phyloP scores from a whole-genome alignment of 2,329 filamentous ascomycete species.

The Fusarium metavorans region DNA sequence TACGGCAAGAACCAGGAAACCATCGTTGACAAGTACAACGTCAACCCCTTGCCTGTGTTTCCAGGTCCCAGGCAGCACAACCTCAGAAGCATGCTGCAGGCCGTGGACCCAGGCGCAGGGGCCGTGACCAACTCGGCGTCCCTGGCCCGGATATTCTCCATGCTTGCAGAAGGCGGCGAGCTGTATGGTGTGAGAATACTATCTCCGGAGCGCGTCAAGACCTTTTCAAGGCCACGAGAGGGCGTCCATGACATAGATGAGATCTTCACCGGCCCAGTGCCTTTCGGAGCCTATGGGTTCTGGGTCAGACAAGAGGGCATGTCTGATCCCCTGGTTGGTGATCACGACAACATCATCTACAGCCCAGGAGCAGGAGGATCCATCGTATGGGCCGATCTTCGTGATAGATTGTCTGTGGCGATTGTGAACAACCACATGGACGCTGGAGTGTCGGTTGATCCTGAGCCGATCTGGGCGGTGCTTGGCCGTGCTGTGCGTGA shows the following conservation, averaged over 20 bases:
- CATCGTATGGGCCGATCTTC: constrained; percentile 6
- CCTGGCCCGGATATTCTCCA: constrained; percentile 11
- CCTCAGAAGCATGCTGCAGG: constrained; percentile 7
- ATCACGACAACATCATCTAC: constrained; percentile 4
- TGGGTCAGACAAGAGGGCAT: constrained; percentile 5
- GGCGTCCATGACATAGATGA: background rate
- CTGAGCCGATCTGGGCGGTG: constrained; percentile 1
- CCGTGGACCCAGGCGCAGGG: constrained; percentile 16
- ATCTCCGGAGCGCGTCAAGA: background rate
- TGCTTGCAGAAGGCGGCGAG: constrained; percentile 18
- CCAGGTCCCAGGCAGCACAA: constrained; percentile 9
- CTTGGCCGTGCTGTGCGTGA: constrained; percentile 1
- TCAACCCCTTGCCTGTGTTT: constrained; percentile 5
- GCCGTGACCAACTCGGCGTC: background rate
- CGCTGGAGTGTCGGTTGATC: background rate
- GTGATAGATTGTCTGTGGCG: background rate
- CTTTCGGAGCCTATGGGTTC: background rate
- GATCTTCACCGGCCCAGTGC: constrained; percentile 3
- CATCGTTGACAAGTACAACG: constrained; percentile 5
- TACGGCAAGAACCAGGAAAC: constrained; percentile 2
- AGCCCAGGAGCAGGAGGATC: constrained; percentile 15
- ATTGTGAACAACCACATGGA: constrained; percentile 15
- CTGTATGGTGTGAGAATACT: background rate
- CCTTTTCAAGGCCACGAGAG: background rate
- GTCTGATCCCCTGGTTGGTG: background rate